These are phyloP conservation scores for Rhytidiadelphus loreus DNA, from an alignment of 225 moss, liverwort and hornwort genomes.

Conservation along the genomic window DNA sequence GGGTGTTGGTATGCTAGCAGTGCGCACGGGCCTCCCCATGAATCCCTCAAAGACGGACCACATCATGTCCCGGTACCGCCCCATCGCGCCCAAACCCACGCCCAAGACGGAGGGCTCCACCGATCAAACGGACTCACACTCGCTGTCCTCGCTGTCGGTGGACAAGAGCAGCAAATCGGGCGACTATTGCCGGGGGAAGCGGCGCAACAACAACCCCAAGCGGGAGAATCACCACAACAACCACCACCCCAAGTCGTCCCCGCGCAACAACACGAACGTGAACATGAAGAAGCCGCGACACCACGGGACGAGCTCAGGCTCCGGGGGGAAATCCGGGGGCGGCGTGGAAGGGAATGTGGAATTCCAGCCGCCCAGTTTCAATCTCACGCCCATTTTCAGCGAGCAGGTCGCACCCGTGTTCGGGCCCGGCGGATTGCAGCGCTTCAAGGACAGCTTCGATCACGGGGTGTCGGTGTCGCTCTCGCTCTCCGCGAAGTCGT, in stretches of 20 bases:
- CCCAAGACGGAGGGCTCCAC: slow-evolving; percentile 56
- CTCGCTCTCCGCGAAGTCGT: slow-evolving; percentile 19
- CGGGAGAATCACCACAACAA: not conserved
- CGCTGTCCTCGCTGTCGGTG: slow-evolving; percentile 64
- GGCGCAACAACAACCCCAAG: slow-evolving; percentile 16
- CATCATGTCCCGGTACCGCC: slow-evolving; percentile 77
- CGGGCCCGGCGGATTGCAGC: slow-evolving; percentile 40
- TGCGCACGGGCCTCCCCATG: slow-evolving; percentile 25
- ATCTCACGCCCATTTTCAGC: slow-evolving; percentile 40
- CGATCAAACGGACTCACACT: slow-evolving; percentile 65
- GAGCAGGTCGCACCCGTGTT: slow-evolving; percentile 44
- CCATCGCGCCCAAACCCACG: slow-evolving; percentile 80
- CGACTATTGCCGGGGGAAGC: slow-evolving; percentile 29
- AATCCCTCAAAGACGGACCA: slow-evolving; percentile 62
- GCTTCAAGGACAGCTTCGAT: slow-evolving; percentile 44
- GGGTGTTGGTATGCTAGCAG: slow-evolving; percentile 31
- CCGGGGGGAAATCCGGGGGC: slow-evolving; percentile 8
- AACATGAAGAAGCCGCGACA: slow-evolving; percentile 3
- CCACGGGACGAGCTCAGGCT: slow-evolving; percentile 12
- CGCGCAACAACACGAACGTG: not conserved
- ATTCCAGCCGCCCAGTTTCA: slow-evolving; percentile 27
- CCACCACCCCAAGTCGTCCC: not conserved
- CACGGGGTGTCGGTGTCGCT: slow-evolving; percentile 31
- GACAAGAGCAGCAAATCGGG: slow-evolving; percentile 36
- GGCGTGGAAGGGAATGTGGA: slow-evolving; percentile 26